phyloP scores from a whole-genome alignment of 2,329 filamentous ascomycete species.

The Rhexocercosporidium sp. region DNA sequence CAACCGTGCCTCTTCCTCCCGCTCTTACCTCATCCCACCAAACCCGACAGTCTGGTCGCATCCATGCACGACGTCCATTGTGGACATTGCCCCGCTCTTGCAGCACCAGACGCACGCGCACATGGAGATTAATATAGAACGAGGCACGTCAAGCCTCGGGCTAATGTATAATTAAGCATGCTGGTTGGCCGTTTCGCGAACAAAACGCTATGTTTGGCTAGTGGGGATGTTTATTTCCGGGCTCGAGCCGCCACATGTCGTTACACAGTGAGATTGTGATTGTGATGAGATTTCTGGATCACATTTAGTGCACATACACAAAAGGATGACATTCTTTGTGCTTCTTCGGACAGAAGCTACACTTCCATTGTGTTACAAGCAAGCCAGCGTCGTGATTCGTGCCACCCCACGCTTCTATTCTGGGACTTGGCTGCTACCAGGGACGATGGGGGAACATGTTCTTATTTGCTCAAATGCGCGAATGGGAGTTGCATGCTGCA shows the following conservation, averaged over 20 bases:
- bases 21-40: neutral
- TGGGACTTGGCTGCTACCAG: neutral
- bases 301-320: neutral
- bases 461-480: neutral
- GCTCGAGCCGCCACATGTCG: too few species aligned
- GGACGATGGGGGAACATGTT: neutral
- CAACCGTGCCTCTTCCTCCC: slow-evolving; percentile 8
- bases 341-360: neutral
- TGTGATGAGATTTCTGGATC: neutral
- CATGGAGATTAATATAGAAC: slow-evolving; percentile 3
- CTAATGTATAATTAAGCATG: neutral
- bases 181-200: neutral
- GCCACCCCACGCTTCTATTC: neutral
- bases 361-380: neutral
- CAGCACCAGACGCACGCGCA: neutral
- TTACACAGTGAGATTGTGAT: neutral
- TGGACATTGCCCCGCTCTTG: neutral
- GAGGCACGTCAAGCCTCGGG: neutral
- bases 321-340: neutral
- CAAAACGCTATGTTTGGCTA: neutral
- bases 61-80: neutral
- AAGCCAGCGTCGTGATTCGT: neutral
- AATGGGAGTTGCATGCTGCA: neutral
- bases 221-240: neutral
- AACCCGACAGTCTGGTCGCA: neutral